Conservation (phyloP, 768 basidiomycete species). For the Russula vinacea region DNA sequence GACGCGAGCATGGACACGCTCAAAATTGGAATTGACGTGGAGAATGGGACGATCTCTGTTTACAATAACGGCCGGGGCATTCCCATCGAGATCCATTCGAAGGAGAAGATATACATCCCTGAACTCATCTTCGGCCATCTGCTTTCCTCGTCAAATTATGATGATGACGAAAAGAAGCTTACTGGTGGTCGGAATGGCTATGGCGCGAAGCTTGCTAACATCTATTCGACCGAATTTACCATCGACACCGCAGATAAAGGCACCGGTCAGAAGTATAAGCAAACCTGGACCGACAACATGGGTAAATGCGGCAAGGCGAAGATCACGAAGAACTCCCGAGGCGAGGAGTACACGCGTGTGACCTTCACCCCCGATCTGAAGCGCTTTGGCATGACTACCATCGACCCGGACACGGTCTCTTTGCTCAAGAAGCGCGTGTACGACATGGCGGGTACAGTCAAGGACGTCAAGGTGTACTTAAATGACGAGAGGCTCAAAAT, state of each 20-base stretch:
- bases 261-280: constrained; percentile 84
- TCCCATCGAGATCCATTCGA: constrained; percentile 92
- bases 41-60: constrained; percentile 83
- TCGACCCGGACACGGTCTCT: constrained; percentile 88
- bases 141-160: constrained; percentile 93
- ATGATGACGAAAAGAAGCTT: constrained; percentile 97
- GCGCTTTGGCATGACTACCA: constrained; percentile 86
- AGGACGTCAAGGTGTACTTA: constrained; percentile 87
- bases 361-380: constrained; percentile 90
- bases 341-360: constrained; percentile 89
- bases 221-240: constrained; percentile 94
- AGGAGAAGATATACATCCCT: constrained; percentile 92
- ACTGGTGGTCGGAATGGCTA: constrained; percentile 99
- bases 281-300: constrained; percentile 96
- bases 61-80: constrained; percentile 96
- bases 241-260: constrained; percentile 94
- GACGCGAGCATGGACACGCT: constrained; percentile 88
- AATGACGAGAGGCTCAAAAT: constrained; percentile 90
- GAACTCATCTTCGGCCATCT: constrained; percentile 97
- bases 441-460: constrained; percentile 95
- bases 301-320: constrained; percentile 79
- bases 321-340: constrained; percentile 85
- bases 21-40: constrained; percentile 82
- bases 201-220: constrained; percentile 97
- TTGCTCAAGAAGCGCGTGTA: constrained; percentile 92